Evolutionary conservation across 192 early-diverging fungal genomes (phyloP), one percentile per base, ranked within the genome.

Genomic region (Phlyctochytrium bullatum): DNA sequence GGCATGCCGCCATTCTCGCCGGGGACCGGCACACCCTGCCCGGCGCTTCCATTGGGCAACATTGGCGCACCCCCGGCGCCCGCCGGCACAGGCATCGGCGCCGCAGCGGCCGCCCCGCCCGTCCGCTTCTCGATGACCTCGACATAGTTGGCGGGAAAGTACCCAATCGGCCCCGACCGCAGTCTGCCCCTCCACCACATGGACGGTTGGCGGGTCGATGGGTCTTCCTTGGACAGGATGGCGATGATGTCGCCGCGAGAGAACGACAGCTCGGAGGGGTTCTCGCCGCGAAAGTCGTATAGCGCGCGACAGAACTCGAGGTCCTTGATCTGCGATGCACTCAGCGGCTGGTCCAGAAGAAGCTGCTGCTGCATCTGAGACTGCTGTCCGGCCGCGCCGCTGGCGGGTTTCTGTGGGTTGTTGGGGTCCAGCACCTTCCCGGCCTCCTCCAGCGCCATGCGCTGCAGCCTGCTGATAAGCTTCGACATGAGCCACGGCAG

Each of bases 61-160:
- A 50, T 14, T 50, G 40, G 12, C n/a, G 40, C 40, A 50, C 40
- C 40, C 10, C 40, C n/a, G 40, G 10, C 40, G 40, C 40, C 40
- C 40, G 40, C 40, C 10, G 40, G 40, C 10, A n/a, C n/a, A 10
- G 10, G 40, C 40, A 50, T 50, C n/a, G 40, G 40, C n/a, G 10
- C 12, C n/a, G 40, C 40, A 10, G 40, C n/a, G 12, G 10, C 12
- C n/a, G 12, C 40, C 40, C 40, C 40, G n/a, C 40, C 40, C 12
- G 40, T 10, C 62, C 62, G 66, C 79, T 93, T 94, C 73, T 89
- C 88, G 25, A 97, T 91, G 10, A 93, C 82, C 34, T 92, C 85
- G n/a, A 94, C 92, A 66, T 95, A 98, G 65, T 87, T 95, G 64
- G 88, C 83, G 12, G 97, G 95, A 83, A 99, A 99, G 25, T 91